Evolutionary conservation across 2,329 filamentous ascomycete genomes (phyloP), one percentile per base, ranked within the genome.

Genomic region (Cordyceps pruinosa): DNA sequence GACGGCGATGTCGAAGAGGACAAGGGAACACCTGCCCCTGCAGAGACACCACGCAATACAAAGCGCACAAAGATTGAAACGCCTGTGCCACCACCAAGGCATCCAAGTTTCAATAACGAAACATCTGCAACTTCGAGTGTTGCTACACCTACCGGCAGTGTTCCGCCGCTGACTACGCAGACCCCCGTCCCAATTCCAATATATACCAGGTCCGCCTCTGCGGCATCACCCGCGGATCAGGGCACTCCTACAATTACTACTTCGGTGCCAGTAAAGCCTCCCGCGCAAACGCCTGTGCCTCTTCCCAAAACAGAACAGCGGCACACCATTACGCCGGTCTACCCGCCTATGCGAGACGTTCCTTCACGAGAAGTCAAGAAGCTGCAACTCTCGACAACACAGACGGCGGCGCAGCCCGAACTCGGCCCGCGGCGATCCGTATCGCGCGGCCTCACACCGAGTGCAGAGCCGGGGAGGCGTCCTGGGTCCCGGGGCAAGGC

Each of bases 21-120:
- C 28, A 61, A 56, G n/a, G 73, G 71, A 32, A 63, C 63, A 48
- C 59, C 66, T 3, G 69, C 70, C 53, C 61, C 56, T 8, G 52
- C 59, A 4, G 70, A 72, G 25, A 60, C 63, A n/a, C 71, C 68
- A 34, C 77, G 76, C 30, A 73, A 71, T 57, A 58, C 70, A 26
- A 83, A 83, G 65, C 76, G 79, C 34, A 77, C 72, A 61, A 83
- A 83, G 67, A 82, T 77, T 25, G 81, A 83, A 66, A 83, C 81
- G 15, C 81, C 80, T 12, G 73, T 83, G 30, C 79, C 77, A 49
- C 75, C 75, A 42, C 74, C 74, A 15, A 69, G 72, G 26, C 73
- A 73, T 34, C 68, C 64, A 28, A 63, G 62, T 23, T 62, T 69
- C 42, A 66, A 59, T 39, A 62, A 69, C 61, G 63, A 64, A 64